Base-by-base conservation (phyloP, 1,139 yeast genomes). In the Keqinozyma sinolaborantium region DNA sequence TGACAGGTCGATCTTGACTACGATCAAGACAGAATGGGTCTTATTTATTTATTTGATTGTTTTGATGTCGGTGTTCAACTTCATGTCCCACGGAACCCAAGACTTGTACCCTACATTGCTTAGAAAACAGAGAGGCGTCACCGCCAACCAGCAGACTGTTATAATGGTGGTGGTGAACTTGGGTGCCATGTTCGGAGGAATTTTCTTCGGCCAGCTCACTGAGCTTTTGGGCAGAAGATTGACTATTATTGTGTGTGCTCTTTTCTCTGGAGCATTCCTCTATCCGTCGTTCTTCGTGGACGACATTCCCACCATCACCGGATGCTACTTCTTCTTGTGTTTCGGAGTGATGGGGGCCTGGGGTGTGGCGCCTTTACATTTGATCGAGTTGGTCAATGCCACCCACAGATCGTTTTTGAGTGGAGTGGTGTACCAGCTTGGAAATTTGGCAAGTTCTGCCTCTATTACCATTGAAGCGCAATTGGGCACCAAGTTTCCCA, bases 41-140 rank as follows among this genome's bases (percentile, higher is more conserved):
- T 51, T 67, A 43, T 61, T 71, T 39, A 41, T 61, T 29, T 73
- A 70, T 43, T 49, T 73, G 39, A 58, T 73, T 7, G 45, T 73
- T 24, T 50, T 71, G 40, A 63, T 72, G 70, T 54, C 76, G 4
- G 73, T 72, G 9, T 60, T 66, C 51, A 73, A 74, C 49, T 74
- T 73, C 48, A 64, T 68, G 51, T 67, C 78, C 9, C 80, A 74
- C 38, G 78, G 77, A 1, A 65, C 77, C 7, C 79, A 73, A 48
- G 80, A 74, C 50, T 55, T 73, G 36, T 71, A 65, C 50, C 76
- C 77, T 23, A 70, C 77, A 0, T 50, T 71, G 51, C 56, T 73
- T 16, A 53, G 58, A 10, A 60, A 52, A 10, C 79, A 73, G 48
- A 51, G 61, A 30, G 49, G 46, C 10, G 53, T 60, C 18, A 47